Percentiles rank a stretch among this genome's conserved stretches.
Evolutionary conservation across 305 asterid genomes (phyloP).

Genomic region (Plantago coronopus): DNA sequence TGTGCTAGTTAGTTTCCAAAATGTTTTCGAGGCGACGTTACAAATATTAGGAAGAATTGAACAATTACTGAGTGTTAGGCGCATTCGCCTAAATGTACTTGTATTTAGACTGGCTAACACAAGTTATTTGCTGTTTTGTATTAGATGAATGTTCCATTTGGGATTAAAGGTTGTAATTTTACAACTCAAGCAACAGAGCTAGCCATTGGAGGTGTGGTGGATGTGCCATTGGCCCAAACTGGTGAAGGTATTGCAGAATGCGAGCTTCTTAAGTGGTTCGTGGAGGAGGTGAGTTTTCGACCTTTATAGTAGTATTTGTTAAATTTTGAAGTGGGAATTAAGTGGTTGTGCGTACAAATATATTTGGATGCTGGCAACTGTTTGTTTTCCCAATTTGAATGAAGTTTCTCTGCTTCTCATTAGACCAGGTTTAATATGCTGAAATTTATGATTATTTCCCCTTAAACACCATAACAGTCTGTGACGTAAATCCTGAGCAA

Average conservation of each 20-base stretch:
- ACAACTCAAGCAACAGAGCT: constrained; percentile 55
- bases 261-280: constrained; percentile 93
- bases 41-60: neutral
- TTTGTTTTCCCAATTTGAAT: neutral
- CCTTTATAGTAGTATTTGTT: constrained; percentile 8
- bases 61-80: no score
- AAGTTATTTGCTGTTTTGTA: constrained; percentile 10
- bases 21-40: neutral
- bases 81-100: neutral
- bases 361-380: neutral
- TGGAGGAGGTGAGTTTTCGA: constrained; percentile 66
- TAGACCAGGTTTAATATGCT: neutral
- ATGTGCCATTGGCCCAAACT: constrained; percentile 91
- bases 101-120: neutral
- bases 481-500: neutral
- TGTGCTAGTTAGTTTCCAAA: no score
- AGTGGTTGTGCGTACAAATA: constrained; percentile 11
- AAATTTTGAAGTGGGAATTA: neutral
- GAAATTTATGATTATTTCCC: no score
- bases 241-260: constrained; percentile 99
- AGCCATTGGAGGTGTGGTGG: constrained; percentile 50
- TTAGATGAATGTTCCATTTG: constrained; percentile 42
- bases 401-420: neutral
- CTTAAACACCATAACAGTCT: no score
- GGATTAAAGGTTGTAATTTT: constrained; percentile 37